Evolutionary conservation across 2,329 filamentous ascomycete genomes (phyloP), one percentile per base, ranked within the genome.

Genomic region (Curvularia sp.): DNA sequence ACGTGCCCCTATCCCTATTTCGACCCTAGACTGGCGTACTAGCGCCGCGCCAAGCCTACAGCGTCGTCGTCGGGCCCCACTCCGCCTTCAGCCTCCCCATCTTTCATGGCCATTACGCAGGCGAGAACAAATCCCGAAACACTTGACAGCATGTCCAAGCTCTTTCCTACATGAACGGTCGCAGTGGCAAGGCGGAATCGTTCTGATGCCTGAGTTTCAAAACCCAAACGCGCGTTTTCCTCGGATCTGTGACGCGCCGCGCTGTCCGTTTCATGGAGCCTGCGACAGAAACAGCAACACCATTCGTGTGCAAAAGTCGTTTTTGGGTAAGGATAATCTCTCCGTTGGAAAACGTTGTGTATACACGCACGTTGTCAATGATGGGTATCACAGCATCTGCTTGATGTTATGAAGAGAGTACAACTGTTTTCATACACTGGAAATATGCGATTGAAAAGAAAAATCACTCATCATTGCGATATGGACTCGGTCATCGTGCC

Each of bases 181-280:
- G 50, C 66, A 63, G 45, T 13, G 15, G 5, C 38, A 23, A 43
- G 55, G 51, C 51, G 46, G 18, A 19, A 55, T 13, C 34, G 18
- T 18, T 38, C 18, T 55, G 45, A 15, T 55, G 57, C 55, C 51
- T 61, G 49, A 42, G 64, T 65, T 68, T 72, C 59, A 54, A 71
- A 72, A 70, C 69, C 53, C 34, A 59, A 58, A 54, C 60, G 57
- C 61, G 55, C 53, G 58, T 49, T 60, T 59, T 63, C 42, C 53
- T 28, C 50, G 55, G 38, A 38, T 36, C 28, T 42, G 34, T 38
- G 34, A 30, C 10, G 27, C 38, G 53, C 51, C 46, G 34, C 39
- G 55, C 38, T 49, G 39, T 21, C 41, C 39, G 60, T 61, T 60
- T 59, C 59, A 57, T 49, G 43, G 56, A 25, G 32, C 39, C 19